These are phyloP conservation scores for Saturnispora kantuleensis DNA, from an alignment of 805 yeast species.

Conservation along the genomic window DNA sequence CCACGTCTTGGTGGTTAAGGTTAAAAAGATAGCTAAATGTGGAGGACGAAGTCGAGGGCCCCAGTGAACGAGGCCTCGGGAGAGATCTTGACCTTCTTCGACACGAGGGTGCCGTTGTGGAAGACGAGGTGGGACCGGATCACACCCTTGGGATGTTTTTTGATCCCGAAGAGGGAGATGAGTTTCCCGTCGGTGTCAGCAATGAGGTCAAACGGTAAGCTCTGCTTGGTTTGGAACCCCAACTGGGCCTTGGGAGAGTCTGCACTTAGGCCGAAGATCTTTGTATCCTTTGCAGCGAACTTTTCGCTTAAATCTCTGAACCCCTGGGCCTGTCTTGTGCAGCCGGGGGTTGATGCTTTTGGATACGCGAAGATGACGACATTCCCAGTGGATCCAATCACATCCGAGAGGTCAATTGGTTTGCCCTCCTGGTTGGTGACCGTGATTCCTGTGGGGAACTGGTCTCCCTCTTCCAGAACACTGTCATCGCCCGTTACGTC, in stretches of 20 bases:
- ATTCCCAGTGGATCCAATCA: conserved; percentile 28
- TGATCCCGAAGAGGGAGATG: conserved; percentile 72
- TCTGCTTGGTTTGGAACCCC: conserved; percentile 62
- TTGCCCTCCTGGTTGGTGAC: conserved; percentile 44
- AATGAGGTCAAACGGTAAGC: conserved; percentile 62
- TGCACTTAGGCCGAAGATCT: conserved; percentile 73
- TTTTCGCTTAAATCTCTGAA: conserved; percentile 58
- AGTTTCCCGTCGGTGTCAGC: conserved; percentile 66
- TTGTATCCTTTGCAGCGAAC: conserved; percentile 34
- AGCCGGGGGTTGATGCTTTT: conserved; percentile 90
- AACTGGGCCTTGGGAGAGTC: conserved; percentile 75
- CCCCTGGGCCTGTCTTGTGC: conserved; percentile 91
- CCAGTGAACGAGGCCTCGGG: conserved; percentile 50
- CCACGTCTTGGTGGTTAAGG: not conserved
- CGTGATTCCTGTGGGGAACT: conserved; percentile 8
- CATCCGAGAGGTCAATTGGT: conserved; percentile 18
- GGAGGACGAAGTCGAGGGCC: conserved; percentile 33
- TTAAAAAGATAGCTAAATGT: not conserved
- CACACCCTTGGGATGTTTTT: conserved; percentile 63
- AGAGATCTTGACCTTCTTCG: conserved; percentile 43
- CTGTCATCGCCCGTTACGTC: too few relatives aligned
- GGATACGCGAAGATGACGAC: conserved; percentile 73
- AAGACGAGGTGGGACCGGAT: conserved; percentile 91
- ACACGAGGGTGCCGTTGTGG: conserved; percentile 58
- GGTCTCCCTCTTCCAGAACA: conserved; percentile 13